phyloP scores from a whole-genome alignment of 2,329 filamentous ascomycete genomes.

The Curvularia eragrostidis region DNA sequence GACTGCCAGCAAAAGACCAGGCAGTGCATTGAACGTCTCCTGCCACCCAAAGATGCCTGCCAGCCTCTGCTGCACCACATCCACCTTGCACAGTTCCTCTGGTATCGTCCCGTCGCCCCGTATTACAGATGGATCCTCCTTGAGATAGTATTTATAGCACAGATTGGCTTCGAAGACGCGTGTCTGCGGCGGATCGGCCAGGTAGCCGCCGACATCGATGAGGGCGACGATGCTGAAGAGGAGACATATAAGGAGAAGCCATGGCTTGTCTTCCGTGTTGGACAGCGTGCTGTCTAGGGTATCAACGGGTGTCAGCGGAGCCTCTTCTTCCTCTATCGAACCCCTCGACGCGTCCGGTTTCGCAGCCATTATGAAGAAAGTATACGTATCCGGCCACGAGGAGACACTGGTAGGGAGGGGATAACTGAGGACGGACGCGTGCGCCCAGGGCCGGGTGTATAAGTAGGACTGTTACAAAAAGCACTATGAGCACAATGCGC shows the following conservation, averaged over 20 bases:
- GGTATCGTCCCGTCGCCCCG: slow-evolving; percentile 51
- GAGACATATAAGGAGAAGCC: slow-evolving; percentile 42
- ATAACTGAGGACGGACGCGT: background rate
- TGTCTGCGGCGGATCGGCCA: slow-evolving; percentile 55
- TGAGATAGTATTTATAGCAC: slow-evolving; percentile 55
- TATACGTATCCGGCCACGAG: background rate
- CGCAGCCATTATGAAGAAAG: slow-evolving; percentile 17
- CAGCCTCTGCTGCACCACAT: slow-evolving; percentile 57
- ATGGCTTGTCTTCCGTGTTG: slow-evolving; percentile 36
- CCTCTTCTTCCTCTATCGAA: slow-evolving; percentile 25
- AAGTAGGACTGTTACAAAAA: background rate
- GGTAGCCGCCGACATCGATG: slow-evolving; percentile 55
- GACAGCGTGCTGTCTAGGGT: slow-evolving; percentile 1
- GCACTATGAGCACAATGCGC: background rate
- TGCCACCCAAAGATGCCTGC: slow-evolving; percentile 60
- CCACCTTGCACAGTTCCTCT: slow-evolving; percentile 59
- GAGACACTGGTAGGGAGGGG: background rate
- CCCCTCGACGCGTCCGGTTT: slow-evolving; percentile 13
- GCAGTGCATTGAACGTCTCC: slow-evolving; percentile 56
- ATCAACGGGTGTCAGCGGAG: slow-evolving; percentile 26
- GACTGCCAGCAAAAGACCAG: slow-evolving; percentile 56
- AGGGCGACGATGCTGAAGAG: slow-evolving; percentile 53
- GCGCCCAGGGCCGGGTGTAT: background rate
- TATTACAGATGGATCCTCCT: slow-evolving; percentile 54
- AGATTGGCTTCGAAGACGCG: slow-evolving; percentile 59